Evolutionary conservation across 768 basidiomycete species (phyloP).

Genomic region (Rhizopogon vinicolor): DNA sequence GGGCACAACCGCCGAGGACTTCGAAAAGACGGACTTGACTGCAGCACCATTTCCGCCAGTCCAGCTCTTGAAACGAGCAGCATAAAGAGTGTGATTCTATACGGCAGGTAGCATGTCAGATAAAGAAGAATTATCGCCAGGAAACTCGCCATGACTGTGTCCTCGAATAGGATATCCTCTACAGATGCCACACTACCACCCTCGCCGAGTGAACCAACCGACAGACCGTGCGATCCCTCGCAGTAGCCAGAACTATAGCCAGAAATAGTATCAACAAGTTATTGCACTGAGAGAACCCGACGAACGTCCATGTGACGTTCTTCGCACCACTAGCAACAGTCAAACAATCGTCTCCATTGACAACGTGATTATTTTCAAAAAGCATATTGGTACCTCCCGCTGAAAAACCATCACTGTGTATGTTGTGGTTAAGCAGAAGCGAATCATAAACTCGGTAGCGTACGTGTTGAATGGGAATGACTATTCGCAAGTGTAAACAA

Average conservation of each 20-base stretch:
- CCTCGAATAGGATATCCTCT: constrained; percentile 52
- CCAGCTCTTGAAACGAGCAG: constrained; percentile 67
- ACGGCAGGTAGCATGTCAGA: constrained; percentile 1
- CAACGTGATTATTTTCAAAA: constrained; percentile 53
- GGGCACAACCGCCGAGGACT: not conserved
- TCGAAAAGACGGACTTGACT: constrained; percentile 37
- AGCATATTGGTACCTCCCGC: constrained; percentile 53
- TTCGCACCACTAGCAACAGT: constrained; percentile 54
- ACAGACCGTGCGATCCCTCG: constrained; percentile 55
- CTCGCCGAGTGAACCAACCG: constrained; percentile 44
- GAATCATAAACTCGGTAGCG: constrained; percentile 13
- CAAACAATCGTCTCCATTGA: constrained; percentile 61
- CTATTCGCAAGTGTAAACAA: constrained; percentile 17
- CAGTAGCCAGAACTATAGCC: constrained; percentile 43
- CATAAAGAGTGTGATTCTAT: constrained; percentile 49
- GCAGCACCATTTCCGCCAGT: constrained; percentile 57
- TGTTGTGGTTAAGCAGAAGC: not conserved
- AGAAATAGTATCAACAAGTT: not conserved
- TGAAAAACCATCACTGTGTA: constrained; percentile 37
- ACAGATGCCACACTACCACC: constrained; percentile 47
- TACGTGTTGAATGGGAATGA: constrained; percentile 62
- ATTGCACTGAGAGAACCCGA: not conserved
- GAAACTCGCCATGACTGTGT: constrained; percentile 35
- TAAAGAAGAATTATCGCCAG: not conserved
- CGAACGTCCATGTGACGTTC: constrained; percentile 46